Evolutionary conservation across 140 eudicot genomes (phyloP).

Genomic region (Erigeron philadelphicus): DNA sequence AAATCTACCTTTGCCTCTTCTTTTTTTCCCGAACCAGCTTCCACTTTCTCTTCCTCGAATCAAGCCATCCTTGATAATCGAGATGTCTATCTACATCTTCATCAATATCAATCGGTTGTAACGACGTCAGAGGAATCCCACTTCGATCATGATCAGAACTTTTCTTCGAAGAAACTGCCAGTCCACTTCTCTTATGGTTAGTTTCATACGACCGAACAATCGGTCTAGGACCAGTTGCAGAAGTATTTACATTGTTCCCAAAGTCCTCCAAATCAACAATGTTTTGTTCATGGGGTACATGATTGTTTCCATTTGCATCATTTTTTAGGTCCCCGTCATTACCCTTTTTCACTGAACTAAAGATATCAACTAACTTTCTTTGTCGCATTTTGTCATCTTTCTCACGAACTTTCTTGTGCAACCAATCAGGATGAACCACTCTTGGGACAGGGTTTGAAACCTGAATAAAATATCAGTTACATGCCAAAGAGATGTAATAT

Average conservation of each 20-base stretch:
- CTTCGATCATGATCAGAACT: slow-evolving; percentile 31
- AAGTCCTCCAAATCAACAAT: slow-evolving; percentile 83
- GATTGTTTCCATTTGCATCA: slow-evolving; percentile 31
- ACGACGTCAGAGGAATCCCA: slow-evolving; percentile 16
- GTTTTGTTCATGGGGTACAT: slow-evolving; percentile 34
- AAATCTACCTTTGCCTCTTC: slow-evolving; percentile 72
- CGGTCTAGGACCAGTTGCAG: slow-evolving; percentile 57
- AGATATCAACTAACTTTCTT: slow-evolving; percentile 65
- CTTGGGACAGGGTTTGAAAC: slow-evolving; percentile 99
- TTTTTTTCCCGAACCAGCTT: slow-evolving; percentile 74
- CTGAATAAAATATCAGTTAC: slow-evolving; percentile 34
- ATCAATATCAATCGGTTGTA: slow-evolving; percentile 28
- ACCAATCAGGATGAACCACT: slow-evolving; percentile 98
- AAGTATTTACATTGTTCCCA: slow-evolving; percentile 44
- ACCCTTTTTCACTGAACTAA: slow-evolving; percentile 39
- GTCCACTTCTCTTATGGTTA: slow-evolving; percentile 32
- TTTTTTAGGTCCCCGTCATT: slow-evolving; percentile 28
- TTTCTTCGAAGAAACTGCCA: slow-evolving; percentile 21
- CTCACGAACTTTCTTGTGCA: slow-evolving; percentile 88
- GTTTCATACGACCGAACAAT: slow-evolving; percentile 62
- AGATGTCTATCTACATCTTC: slow-evolving; percentile 55
- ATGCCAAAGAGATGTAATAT: slow-evolving; percentile 14
- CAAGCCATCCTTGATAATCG: slow-evolving; percentile 95
- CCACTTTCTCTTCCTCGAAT: slow-evolving; percentile 83
- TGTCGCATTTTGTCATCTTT: slow-evolving; percentile 95